These are phyloP conservation scores for Tetrapisispora fleetii DNA, from an alignment of 805 yeast species.

Conservation along the genomic window DNA sequence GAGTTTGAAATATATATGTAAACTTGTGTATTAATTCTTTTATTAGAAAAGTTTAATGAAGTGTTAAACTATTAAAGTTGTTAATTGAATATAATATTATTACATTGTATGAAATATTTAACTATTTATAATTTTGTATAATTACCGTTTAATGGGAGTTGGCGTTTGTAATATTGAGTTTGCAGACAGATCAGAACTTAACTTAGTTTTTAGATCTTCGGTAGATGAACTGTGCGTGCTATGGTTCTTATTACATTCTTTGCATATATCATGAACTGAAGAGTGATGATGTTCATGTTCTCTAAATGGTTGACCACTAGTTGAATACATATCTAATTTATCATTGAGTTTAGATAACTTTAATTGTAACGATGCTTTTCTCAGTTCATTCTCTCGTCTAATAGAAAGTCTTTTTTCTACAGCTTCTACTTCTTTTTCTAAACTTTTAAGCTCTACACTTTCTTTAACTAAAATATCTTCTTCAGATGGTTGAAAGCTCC, in stretches of 20 bases:
- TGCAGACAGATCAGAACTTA: neutral
- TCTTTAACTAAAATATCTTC: conserved; percentile 29
- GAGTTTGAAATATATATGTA: neutral
- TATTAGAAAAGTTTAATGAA: neutral
- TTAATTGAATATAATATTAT: conserved; percentile 1
- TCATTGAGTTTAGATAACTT: conserved; percentile 22
- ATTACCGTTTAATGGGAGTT: conserved; percentile 1
- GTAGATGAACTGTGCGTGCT: neutral
- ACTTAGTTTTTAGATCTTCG: neutral
- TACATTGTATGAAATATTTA: conserved; percentile 1
- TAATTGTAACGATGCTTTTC: conserved; percentile 27
- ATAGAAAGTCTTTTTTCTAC: conserved; percentile 26
- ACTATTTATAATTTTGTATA: neutral
- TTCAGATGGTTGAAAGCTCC: conserved; percentile 16
- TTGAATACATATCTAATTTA: conserved; percentile 10
- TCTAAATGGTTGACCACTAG: neutral
- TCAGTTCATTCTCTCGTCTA: conserved; percentile 29
- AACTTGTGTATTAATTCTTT: neutral
- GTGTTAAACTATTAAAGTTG: neutral
- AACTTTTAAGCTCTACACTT: conserved; percentile 26
- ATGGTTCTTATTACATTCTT: conserved; percentile 1
- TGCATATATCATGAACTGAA: neutral
- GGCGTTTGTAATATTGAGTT: conserved; percentile 1
- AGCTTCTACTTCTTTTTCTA: conserved; percentile 28
- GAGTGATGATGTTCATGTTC: neutral